phyloP scores from a whole-genome alignment of 495 filamentous ascomycete genomes.

The Penicillium maclennaniae region DNA sequence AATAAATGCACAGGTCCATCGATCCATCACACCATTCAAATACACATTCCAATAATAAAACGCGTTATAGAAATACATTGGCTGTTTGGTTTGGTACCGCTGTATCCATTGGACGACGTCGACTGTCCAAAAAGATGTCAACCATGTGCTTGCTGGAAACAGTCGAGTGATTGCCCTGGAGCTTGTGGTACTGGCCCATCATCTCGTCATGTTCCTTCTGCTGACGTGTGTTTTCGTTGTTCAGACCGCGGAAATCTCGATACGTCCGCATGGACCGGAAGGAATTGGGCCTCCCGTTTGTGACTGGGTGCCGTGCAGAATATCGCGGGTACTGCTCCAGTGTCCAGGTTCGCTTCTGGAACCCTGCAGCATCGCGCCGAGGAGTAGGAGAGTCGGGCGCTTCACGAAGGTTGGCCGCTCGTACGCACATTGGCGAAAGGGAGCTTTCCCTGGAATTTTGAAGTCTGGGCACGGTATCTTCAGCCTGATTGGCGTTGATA shows the following conservation, averaged over 20 bases:
- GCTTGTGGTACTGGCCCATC: slow-evolving; percentile 19
- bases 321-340: slow-evolving; percentile 33
- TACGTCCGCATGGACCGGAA: slow-evolving; percentile 31
- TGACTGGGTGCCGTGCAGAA: slow-evolving; percentile 30
- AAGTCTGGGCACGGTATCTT: slow-evolving; percentile 2
- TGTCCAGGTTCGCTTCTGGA: slow-evolving; percentile 23
- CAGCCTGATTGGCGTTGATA: not conserved
- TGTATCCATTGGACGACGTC: slow-evolving; percentile 41
- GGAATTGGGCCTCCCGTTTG: slow-evolving; percentile 21
- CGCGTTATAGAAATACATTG: slow-evolving; percentile 29
- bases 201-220: slow-evolving; percentile 22
- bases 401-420: slow-evolving; percentile 19
- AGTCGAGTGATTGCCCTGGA: slow-evolving; percentile 22
- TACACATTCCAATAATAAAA: not conserved
- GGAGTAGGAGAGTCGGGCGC: slow-evolving; percentile 34
- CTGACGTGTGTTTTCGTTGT: slow-evolving; percentile 31
- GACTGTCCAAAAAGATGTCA: slow-evolving; percentile 55
- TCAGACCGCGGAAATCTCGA: slow-evolving; percentile 22
- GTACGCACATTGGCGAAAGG: slow-evolving; percentile 26
- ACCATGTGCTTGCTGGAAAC: slow-evolving; percentile 57
- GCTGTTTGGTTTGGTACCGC: slow-evolving; percentile 18
- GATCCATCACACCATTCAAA: not conserved
- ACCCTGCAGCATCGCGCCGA: slow-evolving; percentile 12
- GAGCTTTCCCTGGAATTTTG: not conserved
- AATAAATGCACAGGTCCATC: too few relatives aligned